Evolutionary conservation across 2,329 filamentous ascomycete species (phyloP).

Genomic region (Chalaropsis thielavioides): DNA sequence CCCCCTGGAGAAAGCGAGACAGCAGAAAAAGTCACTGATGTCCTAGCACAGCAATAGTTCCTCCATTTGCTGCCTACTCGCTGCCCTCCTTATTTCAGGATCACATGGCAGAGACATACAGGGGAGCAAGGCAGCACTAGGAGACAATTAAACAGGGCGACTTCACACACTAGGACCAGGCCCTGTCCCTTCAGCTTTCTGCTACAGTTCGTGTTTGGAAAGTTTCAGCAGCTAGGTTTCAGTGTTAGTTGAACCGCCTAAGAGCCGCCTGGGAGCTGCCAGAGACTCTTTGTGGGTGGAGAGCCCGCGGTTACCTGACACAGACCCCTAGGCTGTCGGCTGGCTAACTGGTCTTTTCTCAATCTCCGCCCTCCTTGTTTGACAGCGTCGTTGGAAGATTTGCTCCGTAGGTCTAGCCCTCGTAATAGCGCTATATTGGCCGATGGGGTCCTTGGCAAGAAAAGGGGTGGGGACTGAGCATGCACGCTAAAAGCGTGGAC

Average conservation of each 20-base stretch:
- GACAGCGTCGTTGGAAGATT: background rate
- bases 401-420: background rate
- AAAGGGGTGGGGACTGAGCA: no score
- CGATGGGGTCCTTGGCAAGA: no score
- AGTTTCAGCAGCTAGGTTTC: background rate
- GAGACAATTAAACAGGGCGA: background rate
- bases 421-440: no score
- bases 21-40: no score
- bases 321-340: background rate
- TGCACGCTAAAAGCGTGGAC: no score
- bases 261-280: background rate
- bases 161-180: background rate
- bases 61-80: no score
- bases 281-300: background rate
- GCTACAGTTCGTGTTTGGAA: background rate
- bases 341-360: background rate
- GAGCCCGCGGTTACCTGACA: background rate
- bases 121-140: background rate
- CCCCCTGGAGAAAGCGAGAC: no score
- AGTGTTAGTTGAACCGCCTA: background rate
- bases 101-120: background rate
- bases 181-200: background rate
- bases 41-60: background rate
- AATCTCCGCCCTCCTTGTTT: background rate
- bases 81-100: background rate